Conservation (phyloP, 2,329 filamentous ascomycete species). For the Zymoseptoria passerinii region DNA sequence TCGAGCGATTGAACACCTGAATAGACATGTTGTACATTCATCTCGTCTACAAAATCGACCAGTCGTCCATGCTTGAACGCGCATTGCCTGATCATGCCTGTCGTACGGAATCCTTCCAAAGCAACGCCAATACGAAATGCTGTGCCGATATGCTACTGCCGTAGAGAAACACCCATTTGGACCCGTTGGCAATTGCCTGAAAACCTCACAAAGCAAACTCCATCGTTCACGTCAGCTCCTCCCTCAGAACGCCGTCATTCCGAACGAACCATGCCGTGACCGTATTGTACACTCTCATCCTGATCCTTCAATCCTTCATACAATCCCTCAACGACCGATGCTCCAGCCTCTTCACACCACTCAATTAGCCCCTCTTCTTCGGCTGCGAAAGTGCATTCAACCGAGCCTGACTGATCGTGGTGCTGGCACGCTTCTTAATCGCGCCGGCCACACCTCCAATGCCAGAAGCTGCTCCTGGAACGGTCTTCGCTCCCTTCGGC, state of each 20-base stretch:
- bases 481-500: conserved; percentile 23
- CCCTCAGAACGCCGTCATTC: not conserved
- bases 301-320: not conserved
- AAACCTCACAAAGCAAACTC: not conserved
- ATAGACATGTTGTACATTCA: not conserved
- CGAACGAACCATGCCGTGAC: not conserved
- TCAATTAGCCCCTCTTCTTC: conserved; percentile 16
- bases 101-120: not conserved
- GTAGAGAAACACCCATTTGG: not conserved
- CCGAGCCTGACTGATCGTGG: conserved; percentile 25
- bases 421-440: conserved; percentile 14
- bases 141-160: not conserved
- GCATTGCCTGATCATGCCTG: not conserved
- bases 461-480: conserved; percentile 1
- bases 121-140: not conserved
- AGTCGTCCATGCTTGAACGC: not conserved
- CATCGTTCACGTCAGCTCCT: not conserved
- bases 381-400: conserved; percentile 27
- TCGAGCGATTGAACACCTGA: not conserved
- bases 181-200: not conserved
- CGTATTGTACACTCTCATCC: not conserved
- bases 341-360: not conserved
- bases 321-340: not conserved
- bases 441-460: not conserved
- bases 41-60: not conserved